phyloP scores from a whole-genome alignment of 768 basidiomycete species.

The Neoboletus subvelutipes region DNA sequence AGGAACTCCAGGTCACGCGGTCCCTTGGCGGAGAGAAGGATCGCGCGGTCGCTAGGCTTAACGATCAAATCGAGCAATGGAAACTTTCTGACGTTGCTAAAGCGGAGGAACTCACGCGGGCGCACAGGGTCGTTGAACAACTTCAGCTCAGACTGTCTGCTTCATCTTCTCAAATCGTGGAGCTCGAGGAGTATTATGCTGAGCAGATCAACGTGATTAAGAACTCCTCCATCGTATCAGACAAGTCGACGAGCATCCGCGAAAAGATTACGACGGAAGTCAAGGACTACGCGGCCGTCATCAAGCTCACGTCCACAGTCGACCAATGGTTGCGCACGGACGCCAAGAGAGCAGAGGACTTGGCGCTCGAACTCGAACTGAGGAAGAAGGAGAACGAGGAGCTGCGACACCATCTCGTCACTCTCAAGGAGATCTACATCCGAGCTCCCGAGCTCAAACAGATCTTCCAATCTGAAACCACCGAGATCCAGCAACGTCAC shows the following conservation, averaged over 20 bases:
- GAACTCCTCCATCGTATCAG: neutral
- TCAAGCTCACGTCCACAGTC: conserved; percentile 6
- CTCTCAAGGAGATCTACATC: conserved; percentile 10
- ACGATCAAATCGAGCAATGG: neutral
- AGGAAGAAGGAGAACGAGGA: conserved; percentile 11
- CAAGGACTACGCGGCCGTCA: conserved; percentile 1
- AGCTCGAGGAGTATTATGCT: neutral
- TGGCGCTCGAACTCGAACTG: conserved; percentile 1
- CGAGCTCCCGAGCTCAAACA: neutral
- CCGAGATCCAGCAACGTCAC: neutral
- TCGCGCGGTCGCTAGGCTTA: neutral
- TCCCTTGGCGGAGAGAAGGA: neutral
- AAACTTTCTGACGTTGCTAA: neutral
- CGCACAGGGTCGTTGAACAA: neutral
- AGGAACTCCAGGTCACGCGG: neutral
- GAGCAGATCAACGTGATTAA: neutral
- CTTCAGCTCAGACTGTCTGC: neutral
- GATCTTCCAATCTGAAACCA: neutral
- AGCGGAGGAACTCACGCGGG: neutral
- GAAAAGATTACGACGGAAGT: neutral
- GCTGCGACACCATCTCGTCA: neutral
- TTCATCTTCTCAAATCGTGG: neutral
- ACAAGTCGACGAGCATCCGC: neutral
- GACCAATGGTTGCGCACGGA: conserved; percentile 11
- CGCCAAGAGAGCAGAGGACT: conserved; percentile 1